Evolutionary conservation across 176 grass and related monocot genomes (phyloP).

Genomic region (Areca catechu): DNA sequence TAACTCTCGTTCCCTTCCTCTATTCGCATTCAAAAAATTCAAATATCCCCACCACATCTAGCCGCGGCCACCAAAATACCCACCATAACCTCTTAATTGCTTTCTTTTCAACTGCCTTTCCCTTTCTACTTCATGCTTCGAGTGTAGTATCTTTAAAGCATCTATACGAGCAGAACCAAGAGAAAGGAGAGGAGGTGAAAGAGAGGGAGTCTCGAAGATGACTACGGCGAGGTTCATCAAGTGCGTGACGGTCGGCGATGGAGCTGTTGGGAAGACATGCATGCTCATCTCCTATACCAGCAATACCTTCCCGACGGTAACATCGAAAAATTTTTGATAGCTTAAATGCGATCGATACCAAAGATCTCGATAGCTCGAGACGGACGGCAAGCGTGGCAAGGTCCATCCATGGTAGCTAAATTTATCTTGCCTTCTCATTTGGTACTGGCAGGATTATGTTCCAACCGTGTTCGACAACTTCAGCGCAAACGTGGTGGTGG

Average conservation of each 20-base stretch:
- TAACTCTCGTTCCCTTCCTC: not conserved
- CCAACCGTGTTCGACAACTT: constrained; percentile 17
- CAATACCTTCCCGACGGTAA: constrained; percentile 47
- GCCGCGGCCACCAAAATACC: constrained; percentile 7
- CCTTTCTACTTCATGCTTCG: constrained; percentile 1
- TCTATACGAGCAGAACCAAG: constrained; percentile 8
- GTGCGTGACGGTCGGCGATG: constrained; percentile 43
- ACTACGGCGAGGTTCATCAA: constrained; percentile 49
- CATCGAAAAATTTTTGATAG: not conserved
- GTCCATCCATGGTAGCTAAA: not conserved
- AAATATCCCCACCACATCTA: not conserved
- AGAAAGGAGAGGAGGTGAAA: constrained; percentile 8
- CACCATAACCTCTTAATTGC: not conserved
- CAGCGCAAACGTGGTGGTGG: constrained; percentile 14
- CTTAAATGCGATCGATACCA: no score
- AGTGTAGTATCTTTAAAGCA: constrained; percentile 1
- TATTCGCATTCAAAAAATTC: constrained; percentile 12
- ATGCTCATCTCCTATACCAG: constrained; percentile 55
- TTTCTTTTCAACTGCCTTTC: not conserved
- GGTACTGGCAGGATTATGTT: constrained; percentile 2
- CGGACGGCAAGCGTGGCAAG: no score
- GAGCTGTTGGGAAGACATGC: constrained; percentile 44
- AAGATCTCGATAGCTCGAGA: no score
- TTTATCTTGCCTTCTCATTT: not conserved
- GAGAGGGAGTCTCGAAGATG: constrained; percentile 15